Evolutionary conservation across 257 asterid genomes (phyloP).

Genomic region (Nicotiana obtusifolia): DNA sequence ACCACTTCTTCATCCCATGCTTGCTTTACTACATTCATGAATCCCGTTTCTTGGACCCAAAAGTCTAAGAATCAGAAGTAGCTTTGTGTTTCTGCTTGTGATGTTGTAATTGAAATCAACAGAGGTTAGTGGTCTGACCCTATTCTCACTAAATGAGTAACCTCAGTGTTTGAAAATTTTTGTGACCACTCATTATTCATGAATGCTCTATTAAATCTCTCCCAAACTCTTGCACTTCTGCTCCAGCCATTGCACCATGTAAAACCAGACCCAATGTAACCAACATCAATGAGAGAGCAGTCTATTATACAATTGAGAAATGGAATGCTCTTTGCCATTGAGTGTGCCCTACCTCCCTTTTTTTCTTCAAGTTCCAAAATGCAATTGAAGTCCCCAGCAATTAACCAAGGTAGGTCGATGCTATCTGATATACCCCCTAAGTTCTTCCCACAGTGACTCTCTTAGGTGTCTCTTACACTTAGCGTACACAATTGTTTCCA

Average conservation of each 20-base stretch:
- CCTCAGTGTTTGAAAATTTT: no score
- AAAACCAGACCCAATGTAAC: not conserved
- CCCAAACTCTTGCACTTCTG: not conserved
- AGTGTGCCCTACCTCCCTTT: not conserved
- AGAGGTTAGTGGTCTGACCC: no score
- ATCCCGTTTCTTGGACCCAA: no score
- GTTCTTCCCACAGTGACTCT: not conserved
- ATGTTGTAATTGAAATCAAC: no score
- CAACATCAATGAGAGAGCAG: no score
- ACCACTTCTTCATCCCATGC: not conserved
- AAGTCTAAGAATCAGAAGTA: no score
- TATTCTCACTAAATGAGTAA: not conserved
- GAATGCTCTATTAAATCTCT: not conserved
- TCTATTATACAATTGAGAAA: no score
- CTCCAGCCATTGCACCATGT: not conserved
- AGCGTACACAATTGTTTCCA: no score
- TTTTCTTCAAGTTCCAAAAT: not conserved
- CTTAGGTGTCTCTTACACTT: not conserved
- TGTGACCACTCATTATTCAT: not conserved
- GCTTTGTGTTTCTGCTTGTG: no score
- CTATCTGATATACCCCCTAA: not conserved
- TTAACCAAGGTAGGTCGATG: not conserved
- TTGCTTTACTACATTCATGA: not conserved
- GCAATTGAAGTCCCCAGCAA: not conserved
- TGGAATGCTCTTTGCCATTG: not conserved